These are phyloP conservation scores for Fusarium papillatum DNA, from an alignment of 2,329 filamentous ascomycete genomes.

Conservation along the genomic window DNA sequence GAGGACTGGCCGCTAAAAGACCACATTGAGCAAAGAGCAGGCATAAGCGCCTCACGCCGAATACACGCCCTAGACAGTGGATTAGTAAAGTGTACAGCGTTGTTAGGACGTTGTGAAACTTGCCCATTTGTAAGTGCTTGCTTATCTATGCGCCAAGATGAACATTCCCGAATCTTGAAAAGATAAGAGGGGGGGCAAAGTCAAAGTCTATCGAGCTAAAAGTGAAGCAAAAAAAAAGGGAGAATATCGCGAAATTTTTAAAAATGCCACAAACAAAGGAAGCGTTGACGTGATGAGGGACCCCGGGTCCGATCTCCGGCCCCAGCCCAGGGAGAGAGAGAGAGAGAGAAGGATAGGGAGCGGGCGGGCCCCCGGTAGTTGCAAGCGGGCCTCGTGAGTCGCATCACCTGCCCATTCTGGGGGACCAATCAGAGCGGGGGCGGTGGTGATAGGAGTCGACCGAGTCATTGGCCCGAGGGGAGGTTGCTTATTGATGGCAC, in stretches of 20 bases:
- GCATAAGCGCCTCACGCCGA: constrained; percentile 13
- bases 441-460: not conserved
- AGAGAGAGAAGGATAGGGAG: not conserved
- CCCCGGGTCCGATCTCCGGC: constrained; percentile 24
- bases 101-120: constrained; percentile 7
- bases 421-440: constrained; percentile 35
- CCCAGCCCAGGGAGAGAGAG: not conserved
- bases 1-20: constrained; percentile 21
- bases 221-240: not conserved
- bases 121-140: constrained; percentile 2
- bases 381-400: constrained; percentile 41
- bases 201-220: not conserved
- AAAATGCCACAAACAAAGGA: constrained; percentile 19
- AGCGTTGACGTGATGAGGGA: constrained; percentile 38
- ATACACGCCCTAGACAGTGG: not conserved
- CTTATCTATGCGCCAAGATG: not conserved
- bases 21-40: constrained; percentile 26
- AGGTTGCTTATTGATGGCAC: no score
- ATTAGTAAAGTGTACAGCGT: constrained; percentile 6
- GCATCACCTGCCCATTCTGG: constrained; percentile 40
- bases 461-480: not conserved
- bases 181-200: not conserved
- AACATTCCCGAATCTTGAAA: not conserved
- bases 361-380: constrained; percentile 36
- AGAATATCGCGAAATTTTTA: not conserved